These are phyloP conservation scores for Lepidium sativum DNA, from an alignment of 345 rosid species.

Conservation along the genomic window DNA sequence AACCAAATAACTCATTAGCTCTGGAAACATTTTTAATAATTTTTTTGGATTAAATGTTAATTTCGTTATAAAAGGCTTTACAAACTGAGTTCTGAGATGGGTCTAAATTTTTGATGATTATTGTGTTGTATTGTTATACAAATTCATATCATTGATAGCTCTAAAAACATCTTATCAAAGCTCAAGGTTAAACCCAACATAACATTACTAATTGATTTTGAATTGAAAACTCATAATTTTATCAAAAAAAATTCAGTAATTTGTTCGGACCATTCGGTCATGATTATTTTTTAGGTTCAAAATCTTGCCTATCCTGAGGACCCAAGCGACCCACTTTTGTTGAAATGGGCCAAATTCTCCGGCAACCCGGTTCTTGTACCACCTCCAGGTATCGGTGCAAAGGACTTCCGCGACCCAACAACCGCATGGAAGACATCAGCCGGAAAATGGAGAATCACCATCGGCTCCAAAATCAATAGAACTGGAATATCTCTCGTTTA, in stretches of 20 bases:
- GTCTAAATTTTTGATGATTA: no score
- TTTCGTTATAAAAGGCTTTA: no score
- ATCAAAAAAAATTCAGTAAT: neutral
- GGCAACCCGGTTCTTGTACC: slow-evolving; percentile 76
- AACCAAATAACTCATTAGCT: neutral
- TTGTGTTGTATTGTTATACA: neutral
- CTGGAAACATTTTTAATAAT: no score
- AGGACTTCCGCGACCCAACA: slow-evolving; percentile 94
- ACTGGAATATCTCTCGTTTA: slow-evolving; percentile 68
- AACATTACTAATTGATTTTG: neutral
- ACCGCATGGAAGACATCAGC: slow-evolving; percentile 78
- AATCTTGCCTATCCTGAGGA: slow-evolving; percentile 85
- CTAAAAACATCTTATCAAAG: neutral
- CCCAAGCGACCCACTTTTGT: slow-evolving; percentile 61
- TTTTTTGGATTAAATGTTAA: no score
- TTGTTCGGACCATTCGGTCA: no score
- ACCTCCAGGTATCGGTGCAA: slow-evolving; percentile 45
- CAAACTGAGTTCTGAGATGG: no score
- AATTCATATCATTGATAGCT: neutral
- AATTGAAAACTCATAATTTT: neutral
- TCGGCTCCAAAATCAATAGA: slow-evolving; percentile 63
- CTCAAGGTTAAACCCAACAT: neutral
- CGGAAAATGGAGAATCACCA: slow-evolving; percentile 74
- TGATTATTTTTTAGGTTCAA: slow-evolving; percentile 37
- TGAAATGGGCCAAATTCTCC: slow-evolving; percentile 57